Evolutionary conservation across 1,284 basidiomycete genomes (phyloP).

Genomic region (Boletus mariae): DNA sequence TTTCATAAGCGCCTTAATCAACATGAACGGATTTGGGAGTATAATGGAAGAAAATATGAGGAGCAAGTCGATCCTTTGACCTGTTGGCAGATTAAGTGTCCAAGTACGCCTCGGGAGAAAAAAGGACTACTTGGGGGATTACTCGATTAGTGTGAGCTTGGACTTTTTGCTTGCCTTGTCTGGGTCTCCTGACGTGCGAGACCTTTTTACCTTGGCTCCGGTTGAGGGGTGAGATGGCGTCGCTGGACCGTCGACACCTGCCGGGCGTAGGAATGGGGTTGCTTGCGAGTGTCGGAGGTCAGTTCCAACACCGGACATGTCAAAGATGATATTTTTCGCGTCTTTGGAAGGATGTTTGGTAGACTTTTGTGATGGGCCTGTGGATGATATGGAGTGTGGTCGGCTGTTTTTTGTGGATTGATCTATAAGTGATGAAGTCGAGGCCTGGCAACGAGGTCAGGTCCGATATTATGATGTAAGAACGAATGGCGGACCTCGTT

Average conservation of each 20-base stretch:
- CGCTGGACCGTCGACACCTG: conserved; percentile 19
- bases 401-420: conserved; percentile 16
- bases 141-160: conserved; percentile 25
- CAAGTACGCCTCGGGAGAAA: conserved; percentile 20
- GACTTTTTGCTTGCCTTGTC: conserved; percentile 28
- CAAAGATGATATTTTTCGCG: conserved; percentile 50
- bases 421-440: conserved; percentile 9
- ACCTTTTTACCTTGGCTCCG: conserved; percentile 12
- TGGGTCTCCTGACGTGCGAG: conserved; percentile 14
- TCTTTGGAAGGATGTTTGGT: conserved; percentile 35
- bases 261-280: conserved; percentile 20
- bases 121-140: conserved; percentile 19
- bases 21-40: conserved; percentile 3
- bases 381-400: conserved; percentile 22
- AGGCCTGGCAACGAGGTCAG: conserved; percentile 21
- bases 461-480: conserved; percentile 23
- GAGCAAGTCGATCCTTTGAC: conserved; percentile 7
- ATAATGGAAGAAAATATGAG: conserved; percentile 21
- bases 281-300: conserved; percentile 36
- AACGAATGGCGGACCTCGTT: conserved; percentile 23
- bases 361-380: not conserved
- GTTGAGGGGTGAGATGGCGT: not conserved
- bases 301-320: conserved; percentile 44
- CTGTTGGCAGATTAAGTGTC: conserved; percentile 20
- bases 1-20: conserved; percentile 30